Evolutionary conservation across 176 grass and related monocot genomes (phyloP), one percentile per base, ranked within the genome.

Genomic region (Musa troglodytarum): DNA sequence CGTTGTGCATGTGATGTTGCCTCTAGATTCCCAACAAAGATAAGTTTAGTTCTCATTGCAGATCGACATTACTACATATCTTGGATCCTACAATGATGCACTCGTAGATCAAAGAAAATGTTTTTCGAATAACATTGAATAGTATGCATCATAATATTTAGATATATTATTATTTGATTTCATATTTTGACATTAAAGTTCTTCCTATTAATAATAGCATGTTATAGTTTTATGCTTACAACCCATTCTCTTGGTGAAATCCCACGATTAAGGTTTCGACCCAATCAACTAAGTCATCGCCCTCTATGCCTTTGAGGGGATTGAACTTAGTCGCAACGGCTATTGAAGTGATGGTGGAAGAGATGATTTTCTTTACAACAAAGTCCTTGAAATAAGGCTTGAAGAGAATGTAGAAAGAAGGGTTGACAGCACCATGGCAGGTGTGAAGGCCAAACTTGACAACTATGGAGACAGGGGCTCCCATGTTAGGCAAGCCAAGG

Each of bases 321-420:
- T 54, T 34, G 21, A 34, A 15, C 52, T 56, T 49, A 52, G 71
- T 10, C 5, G 2, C 64, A n/a, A 52, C 3, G 3, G 16, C 26
- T 8, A 29, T 5, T 15, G 55, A 2, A 0, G 10, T 7, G 54
- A 20, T 0, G 12, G 17, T 19, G 13, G 78, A 80, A 14, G 54
- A 19, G 54, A 54, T 50, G 68, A 68, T 28, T 34, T 80, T 80
- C 49, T 62, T 80, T 55, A 80, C 15, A 68, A 55, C 4, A 68
- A 80, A 80, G 54, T 80, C 78, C 28, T 68, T 68, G 11, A 80
- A 24, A 8, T 56, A 68, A 21, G 78, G 78, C 56, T 72, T 80
- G 19, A 80, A 80, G 11, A 56, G 68, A 19, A 80, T 50, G 54
- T 68, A 22, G 22, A 22, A 80, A 12, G n/a, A 15, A 1, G 78